Conservation (phyloP, 805 yeast genomes). For the Kodamaea fukazawae region DNA sequence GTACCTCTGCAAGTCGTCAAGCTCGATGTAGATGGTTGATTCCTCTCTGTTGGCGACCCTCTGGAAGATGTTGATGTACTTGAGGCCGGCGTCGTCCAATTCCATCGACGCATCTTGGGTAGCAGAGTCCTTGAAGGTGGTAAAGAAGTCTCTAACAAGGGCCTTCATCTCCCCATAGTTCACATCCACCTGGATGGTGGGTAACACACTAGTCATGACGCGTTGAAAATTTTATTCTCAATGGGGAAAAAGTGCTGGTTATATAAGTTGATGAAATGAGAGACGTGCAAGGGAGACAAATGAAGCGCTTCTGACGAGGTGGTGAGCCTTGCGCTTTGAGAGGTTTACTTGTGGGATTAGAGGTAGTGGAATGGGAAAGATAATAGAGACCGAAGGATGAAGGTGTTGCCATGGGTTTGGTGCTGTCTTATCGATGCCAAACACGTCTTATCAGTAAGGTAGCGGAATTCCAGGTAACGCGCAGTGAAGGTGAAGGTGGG, state of each 20-base stretch:
- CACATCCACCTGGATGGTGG: conserved; percentile 66
- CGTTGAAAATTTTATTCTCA: conserved; percentile 14
- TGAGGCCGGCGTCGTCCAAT: conserved; percentile 25
- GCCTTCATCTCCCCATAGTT: conserved; percentile 67
- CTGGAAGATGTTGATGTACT: conserved; percentile 74
- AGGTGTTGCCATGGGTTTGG: no score
- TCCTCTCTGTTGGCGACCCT: conserved; percentile 80
- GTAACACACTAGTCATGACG: conserved; percentile 39
- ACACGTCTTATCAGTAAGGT: no score
- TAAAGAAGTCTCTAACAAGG: conserved; percentile 61
- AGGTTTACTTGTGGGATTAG: no score
- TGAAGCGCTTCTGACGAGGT: no score
- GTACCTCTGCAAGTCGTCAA: conserved; percentile 78
- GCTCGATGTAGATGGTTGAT: conserved; percentile 65
- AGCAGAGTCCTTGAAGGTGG: conserved; percentile 54
- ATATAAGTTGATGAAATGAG: background rate
- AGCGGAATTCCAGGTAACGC: no score
- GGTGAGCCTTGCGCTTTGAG: no score
- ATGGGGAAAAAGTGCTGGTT: conserved; percentile 11
- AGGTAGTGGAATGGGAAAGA: no score
- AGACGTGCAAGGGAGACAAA: background rate
- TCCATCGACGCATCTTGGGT: conserved; percentile 23
- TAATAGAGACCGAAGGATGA: no score
- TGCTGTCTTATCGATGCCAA: no score
- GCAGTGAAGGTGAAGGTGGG: no score